Evolutionary conservation across 2,329 filamentous ascomycete genomes (phyloP), one percentile per base, ranked within the genome.

Genomic region (Penicillium sp.): DNA sequence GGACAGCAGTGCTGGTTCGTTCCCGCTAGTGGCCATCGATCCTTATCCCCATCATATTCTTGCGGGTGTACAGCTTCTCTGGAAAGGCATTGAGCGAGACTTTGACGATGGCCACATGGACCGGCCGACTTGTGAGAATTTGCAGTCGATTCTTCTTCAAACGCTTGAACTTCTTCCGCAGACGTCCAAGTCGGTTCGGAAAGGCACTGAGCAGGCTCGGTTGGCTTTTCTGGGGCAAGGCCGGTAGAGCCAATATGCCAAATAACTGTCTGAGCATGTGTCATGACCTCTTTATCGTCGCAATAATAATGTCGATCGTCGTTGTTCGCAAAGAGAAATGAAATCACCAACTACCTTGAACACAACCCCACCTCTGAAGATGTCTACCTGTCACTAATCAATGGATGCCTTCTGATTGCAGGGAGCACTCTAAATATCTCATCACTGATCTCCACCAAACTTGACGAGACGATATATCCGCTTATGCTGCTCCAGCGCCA

Each of bases 401-500:
- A 46, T 31, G 31, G 9, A 31, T 46, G 24, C 16, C 16, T 46
- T 31, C 43, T 18, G 10, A 10, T 46, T 22, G 22, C 22, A 22
- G 22, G 22, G 22, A 4, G 22, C 16, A 7, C 24, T 11, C 1
- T 31, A 7, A 31, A 46, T 4, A n/a, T 27, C 2, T 36, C 35
- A 37, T 19, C 10, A 10, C 5, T 37, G 14, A 36, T 36, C 31
- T 7, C n/a, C 33, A 4, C 41, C 27, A 3, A 19, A 16, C 16
- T 58, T 59, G 6, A 61, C 6, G 3, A 54, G 49, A 4, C 60
- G 55, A 40, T 62, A 60, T 33, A 87, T 74, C 75, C 89, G 91
- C 79, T 93, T 92, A 76, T 96, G 92, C 74, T 91, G 87, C 75
- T 96, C 92, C 70, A 96, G 75, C 75, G 95, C 93, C 70, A 96